Percentiles rank a stretch among this genome's conserved stretches.
Conservation (phyloP, 441 rosid species). For the Pelargonium myrrhifolium region DNA sequence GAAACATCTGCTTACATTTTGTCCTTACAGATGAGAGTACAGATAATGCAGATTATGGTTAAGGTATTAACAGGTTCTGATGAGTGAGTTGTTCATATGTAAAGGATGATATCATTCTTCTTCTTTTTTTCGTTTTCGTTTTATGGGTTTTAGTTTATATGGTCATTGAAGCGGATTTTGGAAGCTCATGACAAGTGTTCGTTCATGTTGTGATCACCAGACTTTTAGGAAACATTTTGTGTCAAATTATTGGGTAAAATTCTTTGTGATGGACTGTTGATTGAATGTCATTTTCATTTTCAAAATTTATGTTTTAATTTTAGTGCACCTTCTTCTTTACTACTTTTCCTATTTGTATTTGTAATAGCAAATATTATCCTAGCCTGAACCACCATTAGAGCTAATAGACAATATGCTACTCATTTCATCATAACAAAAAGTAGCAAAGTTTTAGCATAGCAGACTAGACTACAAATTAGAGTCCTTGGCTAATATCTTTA, state of each 20-base stretch:
- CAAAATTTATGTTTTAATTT: neutral
- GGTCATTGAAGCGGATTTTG: slow-evolving; percentile 3
- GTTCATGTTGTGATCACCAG: too few species aligned
- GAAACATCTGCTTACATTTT: slow-evolving; percentile 75
- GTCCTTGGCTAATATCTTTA: neutral
- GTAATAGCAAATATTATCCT: neutral
- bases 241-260: too few species aligned
- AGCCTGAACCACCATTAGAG: neutral
- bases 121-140: too few species aligned
- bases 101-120: too few species aligned
- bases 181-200: too few species aligned
- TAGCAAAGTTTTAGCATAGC: neutral
- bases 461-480: neutral
- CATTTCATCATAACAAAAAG: neutral
- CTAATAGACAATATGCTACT: neutral
- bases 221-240: too few species aligned
- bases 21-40: slow-evolving; percentile 60
- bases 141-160: slow-evolving; percentile 3
- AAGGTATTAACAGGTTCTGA: slow-evolving; percentile 46
- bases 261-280: too few species aligned
- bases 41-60: slow-evolving; percentile 68
- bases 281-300: neutral
- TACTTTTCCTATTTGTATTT: neutral
- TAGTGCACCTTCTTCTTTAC: neutral
- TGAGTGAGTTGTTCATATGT: too few species aligned